Conservation (phyloP, 73 alveolate genomes). For the Paramecium tetraurelia region DNA sequence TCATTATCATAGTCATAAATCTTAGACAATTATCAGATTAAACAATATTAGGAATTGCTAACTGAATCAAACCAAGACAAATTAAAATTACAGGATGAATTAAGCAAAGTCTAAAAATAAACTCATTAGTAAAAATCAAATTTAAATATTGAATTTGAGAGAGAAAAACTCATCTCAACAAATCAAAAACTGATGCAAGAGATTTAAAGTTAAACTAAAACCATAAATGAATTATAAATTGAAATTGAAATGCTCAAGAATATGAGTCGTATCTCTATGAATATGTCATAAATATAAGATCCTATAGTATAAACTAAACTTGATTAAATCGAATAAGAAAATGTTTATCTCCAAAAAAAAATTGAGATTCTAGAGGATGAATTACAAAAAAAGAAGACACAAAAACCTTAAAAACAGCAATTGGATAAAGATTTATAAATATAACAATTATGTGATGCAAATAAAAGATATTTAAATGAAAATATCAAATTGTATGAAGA, state of each 20-base stretch:
- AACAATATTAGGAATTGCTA: neutral
- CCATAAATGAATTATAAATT: neutral
- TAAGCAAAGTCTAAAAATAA: neutral
- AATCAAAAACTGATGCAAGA: neutral
- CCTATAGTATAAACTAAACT: neutral
- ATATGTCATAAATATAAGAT: slow-evolving; percentile 5
- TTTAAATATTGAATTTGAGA: neutral
- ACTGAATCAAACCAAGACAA: neutral
- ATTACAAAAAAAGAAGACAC: neutral
- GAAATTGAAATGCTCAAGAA: neutral
- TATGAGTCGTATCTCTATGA: neutral
- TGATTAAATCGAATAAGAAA: neutral
- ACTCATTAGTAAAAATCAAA: neutral
- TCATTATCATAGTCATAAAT: neutral
- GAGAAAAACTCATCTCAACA: neutral
- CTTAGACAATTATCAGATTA: neutral
- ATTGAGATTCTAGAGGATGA: slow-evolving; percentile 8
- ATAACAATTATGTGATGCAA: slow-evolving; percentile 4
- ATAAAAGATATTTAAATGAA: slow-evolving; percentile 32
- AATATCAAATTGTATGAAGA: neutral
- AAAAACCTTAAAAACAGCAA: neutral
- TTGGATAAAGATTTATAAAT: neutral
- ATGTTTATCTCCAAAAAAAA: neutral
- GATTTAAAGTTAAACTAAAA: neutral
- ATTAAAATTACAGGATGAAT: neutral